A percentile compares a stretch with the other conserved stretches of the same genome.
These are phyloP conservation scores for Crucihimalaya himalaica DNA, from an alignment of 345 rosid species.

Conservation along the genomic window DNA sequence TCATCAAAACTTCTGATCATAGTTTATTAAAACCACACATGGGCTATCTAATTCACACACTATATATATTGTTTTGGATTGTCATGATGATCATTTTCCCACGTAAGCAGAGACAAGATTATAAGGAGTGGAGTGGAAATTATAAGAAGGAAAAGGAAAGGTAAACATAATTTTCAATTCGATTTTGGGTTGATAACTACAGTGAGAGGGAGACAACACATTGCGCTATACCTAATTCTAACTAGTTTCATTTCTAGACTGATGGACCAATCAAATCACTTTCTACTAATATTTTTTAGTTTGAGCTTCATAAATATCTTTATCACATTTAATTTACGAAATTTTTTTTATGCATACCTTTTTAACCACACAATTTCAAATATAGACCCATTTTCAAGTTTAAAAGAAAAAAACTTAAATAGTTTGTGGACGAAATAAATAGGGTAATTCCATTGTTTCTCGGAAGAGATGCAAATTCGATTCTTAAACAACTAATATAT, in stretches of 20 bases:
- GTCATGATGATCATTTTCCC: conserved; percentile 20
- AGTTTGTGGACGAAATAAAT: too few relatives aligned
- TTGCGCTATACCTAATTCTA: conserved; percentile 29
- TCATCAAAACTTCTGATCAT: neutral
- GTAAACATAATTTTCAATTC: conserved; percentile 31
- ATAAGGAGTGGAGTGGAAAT: conserved; percentile 19
- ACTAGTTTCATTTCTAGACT: conserved; percentile 36
- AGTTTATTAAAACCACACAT: neutral
- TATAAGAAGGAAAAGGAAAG: conserved; percentile 14
- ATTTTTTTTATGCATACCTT: neutral
- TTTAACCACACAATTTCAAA: neutral
- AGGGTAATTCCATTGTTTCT: too few relatives aligned
- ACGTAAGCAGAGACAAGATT: conserved; percentile 25
- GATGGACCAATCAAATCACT: conserved; percentile 35
- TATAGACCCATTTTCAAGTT: neutral
- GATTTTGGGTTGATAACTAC: conserved; percentile 32
- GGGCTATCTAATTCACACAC: neutral
- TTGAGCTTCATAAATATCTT: conserved; percentile 10
- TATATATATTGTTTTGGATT: neutral
- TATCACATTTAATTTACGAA: neutral
- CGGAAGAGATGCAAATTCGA: too few relatives aligned
- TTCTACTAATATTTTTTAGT: conserved; percentile 25
- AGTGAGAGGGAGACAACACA: conserved; percentile 32
- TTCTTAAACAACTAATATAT: too few relatives aligned
- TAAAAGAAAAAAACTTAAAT: neutral